Evolutionary conservation across 2,329 filamentous ascomycete species (phyloP), one percentile per base, ranked within the genome.

Genomic region (Exophiala oligosperma): DNA sequence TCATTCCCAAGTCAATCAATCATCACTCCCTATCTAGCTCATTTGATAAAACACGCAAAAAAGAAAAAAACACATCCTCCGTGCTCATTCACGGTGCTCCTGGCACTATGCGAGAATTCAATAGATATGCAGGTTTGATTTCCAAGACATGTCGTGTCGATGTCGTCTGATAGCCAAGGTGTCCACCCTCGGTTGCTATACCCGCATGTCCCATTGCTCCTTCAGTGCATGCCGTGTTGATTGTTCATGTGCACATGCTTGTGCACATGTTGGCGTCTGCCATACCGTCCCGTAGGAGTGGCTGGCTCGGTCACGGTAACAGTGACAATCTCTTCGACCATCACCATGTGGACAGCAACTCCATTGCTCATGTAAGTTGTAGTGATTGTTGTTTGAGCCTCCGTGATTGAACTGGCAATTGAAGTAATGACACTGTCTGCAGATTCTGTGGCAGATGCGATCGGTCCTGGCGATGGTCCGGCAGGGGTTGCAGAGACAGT

Each of bases 301-400:
- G 50, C 50, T 17, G 11, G 32, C 14, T 46, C 54, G 12, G 56
- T 26, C 6, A 57, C 49, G 9, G 65, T 66, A 6, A 68, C 63
- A 8, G 66, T 67, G 12, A 68, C 63, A 11, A 62, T 44, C 51
- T 67, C 64, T 47, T 65, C 60, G 11, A 67, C 52, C 52, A 67
- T 29, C 21, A 68, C 49, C 64, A 64, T 51, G 26, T 66, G 49
- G 24, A 64, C 59, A 23, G 57, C 44, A n/a, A 59, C 38, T 43
- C 64, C 63, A 49, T 60, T 51, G 29, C 61, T 65, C 43, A 52
- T 58, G 51, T 57, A 66, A 17, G 52, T 59, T 6, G 62, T 64
- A 1, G 57, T 64, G 37, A 50, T 60, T 9, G 50, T 62, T 14
- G 24, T 47, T 14, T 46, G 51, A 29, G 21, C 29, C 8, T 49